Evolutionary conservation across 108 stramenopile species (phyloP), one percentile per base, ranked within the genome.

Genomic region (Chaetoceros muelleri): DNA sequence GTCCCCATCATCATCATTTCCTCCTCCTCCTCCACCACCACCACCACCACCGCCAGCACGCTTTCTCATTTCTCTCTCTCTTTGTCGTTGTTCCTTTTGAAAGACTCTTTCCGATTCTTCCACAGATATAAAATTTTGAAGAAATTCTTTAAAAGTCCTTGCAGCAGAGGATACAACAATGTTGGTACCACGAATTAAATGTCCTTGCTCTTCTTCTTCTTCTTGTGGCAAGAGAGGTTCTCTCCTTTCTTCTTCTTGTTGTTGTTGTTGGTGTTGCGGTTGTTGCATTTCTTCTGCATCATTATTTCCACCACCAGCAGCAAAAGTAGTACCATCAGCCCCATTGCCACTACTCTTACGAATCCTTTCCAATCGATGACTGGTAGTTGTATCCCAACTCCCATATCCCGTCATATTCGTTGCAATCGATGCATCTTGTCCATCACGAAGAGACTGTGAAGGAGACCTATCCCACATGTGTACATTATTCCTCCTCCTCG

Each of bases 81-180:
- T 23, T 44, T 49, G 31, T 10, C 48, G 20, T 56, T 56, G 34
- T 59, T 8, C 57, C 34, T 40, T 51, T 24, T 47, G 64, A 44
- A 60, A 30, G 44, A 13, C 30, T 24, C 75, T 51, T 26, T 75
- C 71, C 26, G 55, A 58, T 16, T 79, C 61, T 46, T 71, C 70
- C 30, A 84, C 65, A 27, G 74, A 73, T 7, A 64, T 51, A 64
- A 91, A 93, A 48, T 60, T 81, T 1, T 74, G 63, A 10, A 94
- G 30, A 68, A 90, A 94, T 30, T 84, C 70, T 16, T 61, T 61
- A 70, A 90, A 94, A 44, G 87, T 72, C 22, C 73, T 70, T 5
- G 86, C 87, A 3, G 90, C 84, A 31, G 70, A 62, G 2, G 76
- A 71, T 26, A 91, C 82, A 52, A 87, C 68, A 28, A 93, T 78